phyloP scores from a whole-genome alignment of 2,329 filamentous ascomycete genomes.

The Cladophialophora carrionii region DNA sequence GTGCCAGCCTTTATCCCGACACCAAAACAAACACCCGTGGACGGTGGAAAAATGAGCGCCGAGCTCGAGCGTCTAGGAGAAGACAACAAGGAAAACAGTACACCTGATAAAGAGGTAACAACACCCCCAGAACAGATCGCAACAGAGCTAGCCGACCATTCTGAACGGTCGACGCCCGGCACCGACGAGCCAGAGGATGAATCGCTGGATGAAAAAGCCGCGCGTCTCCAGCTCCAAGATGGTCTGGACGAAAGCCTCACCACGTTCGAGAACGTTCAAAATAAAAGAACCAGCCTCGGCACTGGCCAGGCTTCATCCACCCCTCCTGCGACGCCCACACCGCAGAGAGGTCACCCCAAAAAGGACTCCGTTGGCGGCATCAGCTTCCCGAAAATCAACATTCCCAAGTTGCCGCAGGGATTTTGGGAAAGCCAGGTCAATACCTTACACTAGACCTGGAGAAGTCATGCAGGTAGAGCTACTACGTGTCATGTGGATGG shows the following conservation, averaged over 20 bases:
- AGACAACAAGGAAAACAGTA: slow-evolving; percentile 24
- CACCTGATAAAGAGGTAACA: background rate
- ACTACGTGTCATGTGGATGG: background rate
- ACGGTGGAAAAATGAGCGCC: slow-evolving; percentile 22
- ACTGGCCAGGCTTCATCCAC: slow-evolving; percentile 22
- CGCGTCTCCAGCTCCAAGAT: slow-evolving; percentile 31
- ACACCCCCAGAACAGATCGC: slow-evolving; percentile 7
- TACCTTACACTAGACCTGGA: slow-evolving; percentile 27
- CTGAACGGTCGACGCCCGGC: slow-evolving; percentile 16
- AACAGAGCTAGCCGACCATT: background rate
- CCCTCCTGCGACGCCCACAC: slow-evolving; percentile 32
- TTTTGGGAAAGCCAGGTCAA: slow-evolving; percentile 38
- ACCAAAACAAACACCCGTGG: slow-evolving; percentile 32
- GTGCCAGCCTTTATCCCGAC: slow-evolving; percentile 62
- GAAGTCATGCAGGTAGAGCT: background rate
- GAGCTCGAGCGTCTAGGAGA: slow-evolving; percentile 17
- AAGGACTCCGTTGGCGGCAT: slow-evolving; percentile 27
- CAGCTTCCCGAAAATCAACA: slow-evolving; percentile 37
- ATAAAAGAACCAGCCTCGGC: slow-evolving; percentile 23
- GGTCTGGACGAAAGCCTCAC: slow-evolving; percentile 35
- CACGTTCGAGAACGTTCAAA: slow-evolving; percentile 36
- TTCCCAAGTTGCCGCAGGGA: slow-evolving; percentile 34
- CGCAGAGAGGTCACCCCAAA: slow-evolving; percentile 23
- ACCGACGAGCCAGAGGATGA: slow-evolving; percentile 21
- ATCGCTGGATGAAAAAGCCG: slow-evolving; percentile 23